Base-by-base conservation (phyloP, 2,329 filamentous ascomycete genomes). In the Aspergillus brunneoviolaceus region DNA sequence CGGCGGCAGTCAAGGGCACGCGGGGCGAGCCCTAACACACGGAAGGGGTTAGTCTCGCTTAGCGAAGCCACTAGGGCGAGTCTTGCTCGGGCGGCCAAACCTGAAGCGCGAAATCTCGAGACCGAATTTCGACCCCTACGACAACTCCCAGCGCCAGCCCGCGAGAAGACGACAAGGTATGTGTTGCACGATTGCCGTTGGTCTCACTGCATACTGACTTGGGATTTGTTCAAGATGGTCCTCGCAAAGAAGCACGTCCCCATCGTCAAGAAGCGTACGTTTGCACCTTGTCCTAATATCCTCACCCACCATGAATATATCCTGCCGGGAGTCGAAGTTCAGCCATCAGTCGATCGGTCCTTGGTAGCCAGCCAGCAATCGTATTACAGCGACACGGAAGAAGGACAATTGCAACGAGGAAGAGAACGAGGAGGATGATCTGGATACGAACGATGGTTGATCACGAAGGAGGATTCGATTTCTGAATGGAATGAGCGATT, bases 191-290 rank as follows among this genome's bases (percentile, higher is more conserved):
- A 21, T 51, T 39, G 50, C n/a, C 35, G 31, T 9, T 19, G 16
- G 29, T 49, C 54, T 55, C 47, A 63, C 50, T 47, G 25, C 45
- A 35, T 47, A 29, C 55, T 27, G 54, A 51, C 39, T 59, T 29
- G 51, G 49, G 60, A 58, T 55, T 64, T 60, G 55, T 58, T 61
- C 69, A 50, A 71, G 93, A 98, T 98, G 95, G 92, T 94, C 87
- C 87, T 93, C 89, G 91, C 94, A 84, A 96, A 96, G 91, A 96
- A 96, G 87, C 95, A 98, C 84, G 88, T 98, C 80, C 89, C 93
- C 78, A 99, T 99, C 87, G 91, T 99, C 80, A 99, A 99, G 92
- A 99, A 99, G 92, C 92, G 92, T 96, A 94, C 79, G 92, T 92
- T 58, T 42, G 54, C 52, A 55, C 55, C 56, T 49, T 51, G 19